Evolutionary conservation across 2,329 filamentous ascomycete genomes (phyloP).

Genomic region (Colletotrichum acutatum): DNA sequence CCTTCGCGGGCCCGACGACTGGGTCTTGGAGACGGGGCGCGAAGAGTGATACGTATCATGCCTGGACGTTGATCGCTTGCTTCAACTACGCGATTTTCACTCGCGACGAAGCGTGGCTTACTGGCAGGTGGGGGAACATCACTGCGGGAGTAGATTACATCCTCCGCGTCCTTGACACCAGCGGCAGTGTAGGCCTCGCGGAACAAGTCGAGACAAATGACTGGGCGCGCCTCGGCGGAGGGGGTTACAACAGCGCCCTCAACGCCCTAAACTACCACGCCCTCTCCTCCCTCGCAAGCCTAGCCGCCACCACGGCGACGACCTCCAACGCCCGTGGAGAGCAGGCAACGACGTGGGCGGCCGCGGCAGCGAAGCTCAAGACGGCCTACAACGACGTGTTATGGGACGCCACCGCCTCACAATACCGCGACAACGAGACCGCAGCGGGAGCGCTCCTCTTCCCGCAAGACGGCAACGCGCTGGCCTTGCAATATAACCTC

Average conservation of each 20-base stretch:
- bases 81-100: conserved; percentile 62
- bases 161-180: conserved; percentile 29
- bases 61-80: conserved; percentile 63
- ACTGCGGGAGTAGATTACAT: conserved; percentile 43
- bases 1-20: conserved; percentile 40
- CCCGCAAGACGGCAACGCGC: conserved; percentile 61
- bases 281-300: conserved; percentile 37
- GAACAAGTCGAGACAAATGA: conserved; percentile 40
- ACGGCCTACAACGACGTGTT: conserved; percentile 56
- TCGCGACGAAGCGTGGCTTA: conserved; percentile 54
- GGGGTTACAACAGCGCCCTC: conserved; percentile 45
- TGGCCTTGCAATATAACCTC: conserved; percentile 51
- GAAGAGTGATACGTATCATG: conserved; percentile 42
- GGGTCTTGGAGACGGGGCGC: conserved; percentile 35
- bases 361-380: conserved; percentile 29
- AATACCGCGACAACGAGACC: conserved; percentile 60
- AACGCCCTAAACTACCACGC: conserved; percentile 46
- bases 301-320: conserved; percentile 34
- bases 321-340: conserved; percentile 3
- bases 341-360: conserved; percentile 28
- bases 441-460: conserved; percentile 50
- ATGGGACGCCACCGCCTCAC: conserved; percentile 54
- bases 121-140: conserved; percentile 55
- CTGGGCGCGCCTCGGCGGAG: conserved; percentile 44
- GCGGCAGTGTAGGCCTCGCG: conserved; percentile 27